Conservation (phyloP, 129 eudicot species). For the Arctium minus region DNA sequence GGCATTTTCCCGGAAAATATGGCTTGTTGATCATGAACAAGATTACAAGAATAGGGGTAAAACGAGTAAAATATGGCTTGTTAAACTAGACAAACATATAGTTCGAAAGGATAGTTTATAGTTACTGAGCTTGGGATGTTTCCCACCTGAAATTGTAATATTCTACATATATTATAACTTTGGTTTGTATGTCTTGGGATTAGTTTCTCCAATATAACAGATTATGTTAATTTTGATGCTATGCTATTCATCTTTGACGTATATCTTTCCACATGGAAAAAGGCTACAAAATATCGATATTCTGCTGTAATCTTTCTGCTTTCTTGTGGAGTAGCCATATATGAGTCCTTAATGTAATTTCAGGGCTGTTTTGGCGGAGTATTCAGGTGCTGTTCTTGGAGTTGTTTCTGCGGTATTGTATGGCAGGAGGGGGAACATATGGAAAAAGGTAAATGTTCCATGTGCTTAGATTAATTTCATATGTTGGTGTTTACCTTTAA, state of each 20-base stretch:
- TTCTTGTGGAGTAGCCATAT: not conserved
- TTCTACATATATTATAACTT: not conserved
- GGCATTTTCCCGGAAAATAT: not conserved
- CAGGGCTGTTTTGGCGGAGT: slow-evolving; percentile 85
- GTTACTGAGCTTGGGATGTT: not conserved
- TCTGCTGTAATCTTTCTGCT: not conserved
- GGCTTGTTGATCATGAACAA: not conserved
- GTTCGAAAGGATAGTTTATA: not conserved
- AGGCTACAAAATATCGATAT: not conserved
- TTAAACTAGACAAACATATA: not conserved
- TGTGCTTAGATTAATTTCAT: not conserved
- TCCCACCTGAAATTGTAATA: not conserved
- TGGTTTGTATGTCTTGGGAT: not conserved
- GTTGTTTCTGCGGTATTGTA: slow-evolving; percentile 82
- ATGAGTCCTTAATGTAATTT: slow-evolving; percentile 11
- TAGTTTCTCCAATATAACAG: not conserved
- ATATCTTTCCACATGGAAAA: too few relatives aligned
- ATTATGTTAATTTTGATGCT: not conserved
- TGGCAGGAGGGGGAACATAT: slow-evolving; percentile 73
- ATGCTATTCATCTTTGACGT: not conserved
- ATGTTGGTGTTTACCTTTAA: not conserved
- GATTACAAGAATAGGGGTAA: not conserved
- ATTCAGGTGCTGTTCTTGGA: slow-evolving; percentile 96
- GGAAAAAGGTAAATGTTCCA: slow-evolving; percentile 62
- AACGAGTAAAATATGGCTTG: too few relatives aligned